Percentiles rank a stretch among this genome's conserved stretches.
Evolutionary conservation across 2,329 filamentous ascomycete genomes (phyloP).

Genomic region (Cryphonectria carpinicola): DNA sequence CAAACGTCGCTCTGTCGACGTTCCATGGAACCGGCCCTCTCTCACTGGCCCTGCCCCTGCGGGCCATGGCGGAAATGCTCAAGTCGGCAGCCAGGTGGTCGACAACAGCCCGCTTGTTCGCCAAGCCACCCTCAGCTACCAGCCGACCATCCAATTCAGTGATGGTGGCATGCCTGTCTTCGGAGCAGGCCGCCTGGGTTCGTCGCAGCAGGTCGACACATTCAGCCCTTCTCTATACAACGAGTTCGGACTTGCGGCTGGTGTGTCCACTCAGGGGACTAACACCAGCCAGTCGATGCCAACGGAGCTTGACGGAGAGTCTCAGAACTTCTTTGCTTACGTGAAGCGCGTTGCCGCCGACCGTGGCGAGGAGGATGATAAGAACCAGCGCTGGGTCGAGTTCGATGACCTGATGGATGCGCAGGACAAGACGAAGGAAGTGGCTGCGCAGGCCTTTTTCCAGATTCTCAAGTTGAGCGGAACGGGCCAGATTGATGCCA

Average conservation of each 20-base stretch:
- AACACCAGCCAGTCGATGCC: constrained; percentile 39
- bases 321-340: constrained; percentile 51
- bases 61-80: constrained; percentile 45
- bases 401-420: constrained; percentile 75
- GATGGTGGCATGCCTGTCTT: constrained; percentile 43
- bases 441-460: constrained; percentile 76
- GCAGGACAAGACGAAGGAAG: constrained; percentile 54
- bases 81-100: constrained; percentile 38
- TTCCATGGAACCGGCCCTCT: constrained; percentile 58
- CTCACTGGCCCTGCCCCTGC: constrained; percentile 52
- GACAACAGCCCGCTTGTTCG: constrained; percentile 45
- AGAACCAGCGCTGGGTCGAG: constrained; percentile 53
- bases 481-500: constrained; percentile 64
- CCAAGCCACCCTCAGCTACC: constrained; percentile 40
- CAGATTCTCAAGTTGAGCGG: constrained; percentile 74
- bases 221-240: constrained; percentile 36
- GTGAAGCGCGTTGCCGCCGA: constrained; percentile 40
- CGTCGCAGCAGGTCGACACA: constrained; percentile 36
- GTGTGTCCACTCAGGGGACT: constrained; percentile 30
- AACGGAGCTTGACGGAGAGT: constrained; percentile 48
- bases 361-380: constrained; percentile 38
- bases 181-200: constrained; percentile 40
- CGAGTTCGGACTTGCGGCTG: constrained; percentile 31
- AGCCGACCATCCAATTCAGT: constrained; percentile 52
- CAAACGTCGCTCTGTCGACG: constrained; percentile 44